Base-by-base conservation (phyloP, 2,329 filamentous ascomycete genomes). In the Fusarium falciforme region DNA sequence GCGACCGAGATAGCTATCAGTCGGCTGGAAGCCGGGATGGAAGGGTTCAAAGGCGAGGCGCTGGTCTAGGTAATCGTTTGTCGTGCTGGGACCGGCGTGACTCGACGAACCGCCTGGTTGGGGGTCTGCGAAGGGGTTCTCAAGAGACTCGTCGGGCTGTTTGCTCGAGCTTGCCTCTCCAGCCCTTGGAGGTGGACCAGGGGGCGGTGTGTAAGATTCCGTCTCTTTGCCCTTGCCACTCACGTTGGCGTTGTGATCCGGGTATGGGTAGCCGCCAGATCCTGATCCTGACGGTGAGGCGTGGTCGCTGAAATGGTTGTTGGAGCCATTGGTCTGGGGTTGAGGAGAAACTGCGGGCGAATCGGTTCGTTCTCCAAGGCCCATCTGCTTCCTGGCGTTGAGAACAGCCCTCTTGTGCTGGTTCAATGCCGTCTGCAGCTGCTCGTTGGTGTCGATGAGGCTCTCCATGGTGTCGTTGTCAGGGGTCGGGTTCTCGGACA, bases 381-480 rank as follows among this genome's bases (percentile, higher is more conserved):
- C 87, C 6, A 89, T 81, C 40, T 87, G 84, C 78, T 91, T 92
- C 70, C 88, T 85, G 4, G 90, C 89, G 67, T 87, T 87, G n/a
- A 92, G 83, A 44, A 97, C 85, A 11, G 94, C 93, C 64, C 95
- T 91, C 82, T 97, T 94, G 82, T 98, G 94, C 80, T 94, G 92
- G 73, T 91, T 96, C 44, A 96, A 87, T 0, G 95, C 92, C 52
- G 93, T 90, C 70, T 94, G 93, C 33, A 99, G 87, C 80, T 96
- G 93, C 82, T 98, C 96, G 80, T 97, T 98, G 16, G 94, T 96
- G 82, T 98, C 95, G 79, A 99, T 98, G 71, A 99, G 86, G 16
- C 91, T 95, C 80, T 96, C 91, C 89, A 98, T 94, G 1, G 96
- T 98, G 76, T 98, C 93, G 78, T 98, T 96, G 82, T 98, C 96